Evolutionary conservation across 495 filamentous ascomycete genomes (phyloP), one percentile per base, ranked within the genome.

Genomic region (Podospora appendiculata): DNA sequence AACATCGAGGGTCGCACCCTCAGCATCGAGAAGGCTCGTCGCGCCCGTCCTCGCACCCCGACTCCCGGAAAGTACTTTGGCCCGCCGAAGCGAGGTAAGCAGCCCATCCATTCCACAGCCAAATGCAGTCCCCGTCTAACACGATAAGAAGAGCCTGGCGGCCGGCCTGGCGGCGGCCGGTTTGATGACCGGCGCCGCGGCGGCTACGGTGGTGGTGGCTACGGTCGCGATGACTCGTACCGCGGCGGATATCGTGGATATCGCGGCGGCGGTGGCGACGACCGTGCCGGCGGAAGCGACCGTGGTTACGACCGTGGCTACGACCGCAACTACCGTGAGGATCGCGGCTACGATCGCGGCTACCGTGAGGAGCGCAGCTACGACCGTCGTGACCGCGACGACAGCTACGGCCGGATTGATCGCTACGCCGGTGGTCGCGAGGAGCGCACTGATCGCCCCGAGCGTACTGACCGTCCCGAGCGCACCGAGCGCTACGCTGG

Each of bases 41-140:
- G 93, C 70, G 85, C 87, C 66, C 86, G 88, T 55, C 94, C 94
- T 50, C 87, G 93, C 64, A 97, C 91, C 42, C 93, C 93, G 11
- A 99, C 93, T 53, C 93, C 93, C 36, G 93, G 93, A 72, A 96
- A 97, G 72, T 99, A 99, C 82, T 96, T 95, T 66, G 93, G 93
- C 47, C 94, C 94, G 47, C 93, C 94, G 52, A 97, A 99, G 84
- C 79, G 94, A 76, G 93, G 93, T 95, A 74, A 77, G 85, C 64
- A 47, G 56, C 41, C 16, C 19, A 13, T 17, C 36, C 43, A 54
- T 36, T 44, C 19, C 35, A 34, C 39, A 25, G 25, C 33, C 42
- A 41, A 17, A 42, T 17, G n/a, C 41, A 41, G 7, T 25, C 25
- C 2, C 4, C 2, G 12, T 9, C 43, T 61, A 46, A 62, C 58